phyloP scores from a whole-genome alignment of 192 early-diverging fungal genomes.

The Coemansia reversa region DNA sequence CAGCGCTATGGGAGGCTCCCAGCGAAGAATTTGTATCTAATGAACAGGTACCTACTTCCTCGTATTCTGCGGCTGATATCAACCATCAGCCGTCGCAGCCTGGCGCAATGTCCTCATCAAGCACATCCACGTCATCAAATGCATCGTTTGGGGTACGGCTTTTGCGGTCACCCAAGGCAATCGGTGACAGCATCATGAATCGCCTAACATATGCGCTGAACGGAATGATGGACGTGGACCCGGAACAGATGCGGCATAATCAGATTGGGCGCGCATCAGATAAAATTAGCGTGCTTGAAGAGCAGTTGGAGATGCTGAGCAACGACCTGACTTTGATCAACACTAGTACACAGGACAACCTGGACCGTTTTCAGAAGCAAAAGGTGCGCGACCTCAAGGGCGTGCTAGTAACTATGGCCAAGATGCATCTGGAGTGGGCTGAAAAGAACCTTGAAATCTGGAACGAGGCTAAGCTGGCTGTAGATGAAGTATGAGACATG shows the following conservation, averaged over 20 bases:
- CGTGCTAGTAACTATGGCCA: constrained; percentile 73
- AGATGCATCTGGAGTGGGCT: constrained; percentile 69
- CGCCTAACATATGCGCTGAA: constrained; percentile 68
- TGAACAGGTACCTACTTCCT: not conserved
- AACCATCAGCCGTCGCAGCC: not conserved
- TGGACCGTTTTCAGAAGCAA: constrained; percentile 93
- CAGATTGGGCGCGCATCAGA: constrained; percentile 87
- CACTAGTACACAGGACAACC: constrained; percentile 77
- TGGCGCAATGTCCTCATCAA: not conserved
- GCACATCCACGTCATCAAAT: constrained; percentile 1
- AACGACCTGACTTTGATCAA: constrained; percentile 77
- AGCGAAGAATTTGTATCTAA: not conserved
- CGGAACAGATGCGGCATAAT: constrained; percentile 81
- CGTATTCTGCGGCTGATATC: not conserved
- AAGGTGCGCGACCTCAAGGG: constrained; percentile 86
- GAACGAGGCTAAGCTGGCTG: constrained; percentile 53
- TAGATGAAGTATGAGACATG: constrained; percentile 34
- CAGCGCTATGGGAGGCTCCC: constrained; percentile 14
- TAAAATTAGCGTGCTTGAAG: constrained; percentile 74
- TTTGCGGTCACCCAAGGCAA: constrained; percentile 36
- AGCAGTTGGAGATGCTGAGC: constrained; percentile 69
- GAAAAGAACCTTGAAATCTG: constrained; percentile 61
- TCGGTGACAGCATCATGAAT: constrained; percentile 55
- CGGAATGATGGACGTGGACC: constrained; percentile 95
- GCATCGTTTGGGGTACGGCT: constrained; percentile 38